Evolutionary conservation across 2,329 filamentous ascomycete genomes (phyloP), one percentile per base, ranked within the genome.

Genomic region (Phialocephala sp.): DNA sequence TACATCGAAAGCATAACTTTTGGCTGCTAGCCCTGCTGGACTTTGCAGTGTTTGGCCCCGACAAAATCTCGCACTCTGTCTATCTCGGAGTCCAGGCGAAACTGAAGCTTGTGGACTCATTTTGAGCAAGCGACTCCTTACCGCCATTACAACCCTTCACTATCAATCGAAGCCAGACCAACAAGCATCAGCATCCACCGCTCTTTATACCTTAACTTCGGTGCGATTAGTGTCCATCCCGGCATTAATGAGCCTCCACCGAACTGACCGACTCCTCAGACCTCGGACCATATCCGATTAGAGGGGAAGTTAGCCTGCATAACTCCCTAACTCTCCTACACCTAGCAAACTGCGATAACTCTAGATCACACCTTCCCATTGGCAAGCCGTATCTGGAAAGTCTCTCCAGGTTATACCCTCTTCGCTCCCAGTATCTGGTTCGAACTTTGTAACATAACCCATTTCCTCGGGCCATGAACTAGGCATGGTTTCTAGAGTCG

Each of bases 401-500:
- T 41, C 36, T 57, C 55, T 39, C 36, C 32, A 54, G 4, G 50
- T 32, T 11, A 5, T 27, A 18, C 50, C 55, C 8, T 27, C 35
- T 14, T 57, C 35, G 27, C 55, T 39, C 18, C 39, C 35, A 1
- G 22, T 41, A 2, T 57, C 55, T 1, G 35, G n/a, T 18, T 37
- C 35, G 20, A 9, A 12, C n/a, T n/a, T 32, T 3, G 12, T 57
- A 14, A 22, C 15, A 14, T 22, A 36, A 1, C 20, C 55, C 11
- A 12, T 20, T 8, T 57, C 18, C 18, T 57, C 55, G n/a, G 24
- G 22, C 50, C 50, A 54, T 1, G 50, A 54, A 54, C 24, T 22
- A 35, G 63, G 66, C 60, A 64, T 63, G 2, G 22, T 39, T 24
- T 56, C 47, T 15, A 61, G n/a, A 9, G 60, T 60, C 3, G 66